Conservation (phyloP, 495 filamentous ascomycete species). For the Aspergillus hancockii region DNA sequence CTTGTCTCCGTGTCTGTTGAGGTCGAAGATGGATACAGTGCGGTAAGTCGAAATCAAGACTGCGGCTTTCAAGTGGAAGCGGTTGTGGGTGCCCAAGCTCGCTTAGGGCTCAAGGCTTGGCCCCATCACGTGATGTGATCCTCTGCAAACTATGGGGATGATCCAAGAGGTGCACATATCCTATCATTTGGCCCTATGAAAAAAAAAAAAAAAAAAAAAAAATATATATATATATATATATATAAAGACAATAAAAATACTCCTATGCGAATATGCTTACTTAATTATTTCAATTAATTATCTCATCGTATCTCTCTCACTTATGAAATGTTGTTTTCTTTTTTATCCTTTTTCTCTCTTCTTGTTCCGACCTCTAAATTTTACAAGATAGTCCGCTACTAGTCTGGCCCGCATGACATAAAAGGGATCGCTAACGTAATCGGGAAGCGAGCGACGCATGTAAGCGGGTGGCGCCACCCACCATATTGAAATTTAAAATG, state of each 20-base stretch:
- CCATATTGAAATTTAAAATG: too few species aligned
- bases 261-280: too few species aligned
- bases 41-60: conserved; percentile 44
- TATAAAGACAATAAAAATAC: too few species aligned
- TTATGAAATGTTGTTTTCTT: too few species aligned
- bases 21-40: conserved; percentile 47
- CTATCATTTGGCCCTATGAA: neutral
- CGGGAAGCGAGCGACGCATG: too few species aligned
- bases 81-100: conserved; percentile 49
- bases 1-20: conserved; percentile 54
- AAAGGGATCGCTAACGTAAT: too few species aligned
- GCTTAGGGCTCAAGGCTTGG: conserved; percentile 43
- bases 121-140: conserved; percentile 26
- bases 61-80: conserved; percentile 34
- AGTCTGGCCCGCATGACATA: neutral
- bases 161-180: too few species aligned
- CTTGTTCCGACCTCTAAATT: neutral
- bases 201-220: neutral
- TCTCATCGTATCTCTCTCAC: too few species aligned
- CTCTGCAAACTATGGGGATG: neutral
- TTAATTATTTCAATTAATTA: too few species aligned
- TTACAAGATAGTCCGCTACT: neutral
- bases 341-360: neutral
- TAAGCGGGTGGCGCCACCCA: too few species aligned
- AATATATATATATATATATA: too few species aligned